Conservation (phyloP, 257 asterid species). For the Eustoma russellianum region DNA sequence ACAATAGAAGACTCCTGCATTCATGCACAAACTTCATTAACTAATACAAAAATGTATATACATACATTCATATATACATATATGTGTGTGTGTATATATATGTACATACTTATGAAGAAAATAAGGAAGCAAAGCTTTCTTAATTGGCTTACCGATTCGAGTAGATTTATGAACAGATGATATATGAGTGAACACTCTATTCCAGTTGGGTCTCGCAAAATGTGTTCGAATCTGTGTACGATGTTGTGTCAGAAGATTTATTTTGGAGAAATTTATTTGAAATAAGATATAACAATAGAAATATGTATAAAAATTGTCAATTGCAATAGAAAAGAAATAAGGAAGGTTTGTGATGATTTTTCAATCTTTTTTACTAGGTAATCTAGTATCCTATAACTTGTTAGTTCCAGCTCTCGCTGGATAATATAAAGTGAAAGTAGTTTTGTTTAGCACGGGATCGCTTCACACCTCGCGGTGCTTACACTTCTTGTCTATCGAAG, state of each 20-base stretch:
- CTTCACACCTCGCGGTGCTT: no score
- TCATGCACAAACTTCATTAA: background rate
- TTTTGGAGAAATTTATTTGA: background rate
- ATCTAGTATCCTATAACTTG: no score
- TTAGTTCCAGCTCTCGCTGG: no score
- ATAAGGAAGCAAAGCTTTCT: background rate
- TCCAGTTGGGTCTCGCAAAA: conserved; percentile 97
- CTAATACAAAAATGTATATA: background rate
- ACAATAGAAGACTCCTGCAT: conserved; percentile 84
- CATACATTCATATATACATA: background rate
- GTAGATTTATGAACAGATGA: conserved; percentile 47
- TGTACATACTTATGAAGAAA: no score
- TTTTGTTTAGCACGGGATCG: no score
- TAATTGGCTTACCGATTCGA: conserved; percentile 48
- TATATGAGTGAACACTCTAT: conserved; percentile 53
- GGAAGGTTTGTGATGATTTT: no score
- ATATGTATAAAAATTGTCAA: background rate
- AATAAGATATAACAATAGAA: no score
- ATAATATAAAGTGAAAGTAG: no score
- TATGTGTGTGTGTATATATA: background rate
- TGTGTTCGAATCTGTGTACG: conserved; percentile 65
- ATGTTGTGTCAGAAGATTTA: background rate
- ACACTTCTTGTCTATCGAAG: no score
- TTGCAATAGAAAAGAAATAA: no score
- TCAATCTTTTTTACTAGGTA: no score